Base-by-base conservation (phyloP, 2,329 filamentous ascomycete genomes). In the Penicillium frequentans region DNA sequence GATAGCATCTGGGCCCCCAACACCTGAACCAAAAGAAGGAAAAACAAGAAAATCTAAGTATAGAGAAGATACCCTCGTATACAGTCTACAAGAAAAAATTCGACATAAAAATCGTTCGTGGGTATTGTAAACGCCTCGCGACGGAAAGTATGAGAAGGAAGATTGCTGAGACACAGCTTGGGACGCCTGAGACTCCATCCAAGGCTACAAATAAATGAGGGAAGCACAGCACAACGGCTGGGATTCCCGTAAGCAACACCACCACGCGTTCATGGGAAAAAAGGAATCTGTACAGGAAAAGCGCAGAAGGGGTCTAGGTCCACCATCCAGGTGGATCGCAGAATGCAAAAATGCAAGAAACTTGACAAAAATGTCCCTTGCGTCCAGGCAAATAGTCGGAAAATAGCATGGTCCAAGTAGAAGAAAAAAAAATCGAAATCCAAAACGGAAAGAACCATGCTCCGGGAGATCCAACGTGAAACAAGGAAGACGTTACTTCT, bases 101-200 rank as follows among this genome's bases (percentile, higher is more conserved):
- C 21, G 42, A 57, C 47, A 57, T 63, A 67, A 62, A 60, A 54
- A 63, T 64, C 59, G 49, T 70, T 64, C 59, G 49, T 70, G 71
- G 70, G 71, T 73, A 73, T 72, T 71, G 66, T 68, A 70, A 72
- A 71, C 66, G 68, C 67, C 65, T 64, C 62, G 59, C 60, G 58
- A 63, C 56, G 64, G 64, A 61, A 58, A 63, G 61, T 57, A 61
- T 60, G 56, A 54, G 63, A 56, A 64, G 51, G 37, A 64, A 50
- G 43, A 54, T 29, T 62, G 71, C 71, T 73, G 71, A 71, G 71
- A 69, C 61, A 73, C 71, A 73, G 71, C 70, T 73, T 73, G 60
- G 71, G 68, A 72, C 68, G 67, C 63, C 67, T 48, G 56, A 45
- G 63, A 63, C 54, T 62, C 56, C 50, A 64, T 62, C 61, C 48